Evolutionary conservation across 2,329 filamentous ascomycete genomes (phyloP), one percentile per base, ranked within the genome.

Genomic region (Penicillium digitatum): DNA sequence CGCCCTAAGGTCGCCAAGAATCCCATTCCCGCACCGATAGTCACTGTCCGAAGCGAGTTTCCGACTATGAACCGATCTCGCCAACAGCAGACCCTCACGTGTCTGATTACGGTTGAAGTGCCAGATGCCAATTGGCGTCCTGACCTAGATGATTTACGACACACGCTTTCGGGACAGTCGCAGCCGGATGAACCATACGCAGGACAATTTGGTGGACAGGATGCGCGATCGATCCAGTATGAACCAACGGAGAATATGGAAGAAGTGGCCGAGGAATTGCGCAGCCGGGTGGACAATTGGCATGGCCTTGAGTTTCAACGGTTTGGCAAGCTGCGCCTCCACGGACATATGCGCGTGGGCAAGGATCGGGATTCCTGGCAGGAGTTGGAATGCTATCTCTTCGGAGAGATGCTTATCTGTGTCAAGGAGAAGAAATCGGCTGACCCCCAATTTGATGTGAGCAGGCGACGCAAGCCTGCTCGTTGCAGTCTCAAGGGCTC

Each of bases 341-440:
- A 96, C 67, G 93, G 91, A 27, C 92, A 88, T 2, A 84, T 99
- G 54, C 87, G 90, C 50, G 94, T 99, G 22, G 94, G 94, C 65
- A 99, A 99, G 75, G 94, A 99, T 73, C 91, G 91, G 63, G 82
- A 93, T 61, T 92, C 92, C 7, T 99, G 94, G 94, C 94, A 99
- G 77, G 94, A 97, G 72, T 77, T 99, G 52, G 92, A 99, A 72
- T 99, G 94, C 73, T 99, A 90, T 72, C 82, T 99, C 29, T 99
- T 99, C 69, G 90, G 88, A 5, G 94, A 99, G 76, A 99, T 99
- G 94, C 87, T 99, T 66, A 99, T 99, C 62, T 99, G 94, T 69
- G 91, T 99, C 58, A 99, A 97, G 75, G 94, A 97, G 76, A 97
- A 96, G 82, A 96, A 92, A 76, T 74, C 80, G 9, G 71, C 78